Base-by-base conservation (phyloP, 2,329 filamentous ascomycete genomes). In the Aspergillus glaucus region DNA sequence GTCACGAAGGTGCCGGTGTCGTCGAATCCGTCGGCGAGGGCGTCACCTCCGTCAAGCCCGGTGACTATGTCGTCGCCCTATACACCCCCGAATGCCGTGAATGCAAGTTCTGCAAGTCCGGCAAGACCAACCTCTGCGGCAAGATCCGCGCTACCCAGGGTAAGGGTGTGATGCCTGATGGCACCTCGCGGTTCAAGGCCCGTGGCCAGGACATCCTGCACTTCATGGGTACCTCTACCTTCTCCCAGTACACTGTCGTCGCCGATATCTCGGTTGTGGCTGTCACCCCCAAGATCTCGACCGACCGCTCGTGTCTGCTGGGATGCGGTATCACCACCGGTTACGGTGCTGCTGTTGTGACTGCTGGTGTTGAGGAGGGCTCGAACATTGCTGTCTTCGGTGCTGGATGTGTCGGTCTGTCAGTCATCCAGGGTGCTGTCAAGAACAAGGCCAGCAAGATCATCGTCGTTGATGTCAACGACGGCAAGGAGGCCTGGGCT, bases 41-140 rank as follows among this genome's bases (percentile, higher is more conserved):
- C 53, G 92, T 97, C 63, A 95, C 89, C 63, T 90, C 85, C 62
- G 92, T 96, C 62, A 95, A 96, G 80, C 81, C 84, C 45, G 92
- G 92, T 58, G 92, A 97, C 77, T 85, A 94, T 67, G 92, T 96
- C 54, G 78, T 93, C 60, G 87, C 88, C 62, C 86, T 94, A 54
- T 94, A 94, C 79, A 97, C 91, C 43, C 93, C 93, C 57, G 92
- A 97, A 77, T 97, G 93, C 78, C 79, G 82, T 60, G 92, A 97
- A 73, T 98, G 93, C 84, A 97, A 97, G 79, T 97, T 97, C 81
- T 98, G 93, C 86, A 93, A 89, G 74, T 97, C 92, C 39, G 93
- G 92, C 76, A 98, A 98, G 85, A 97, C 92, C 64, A 95, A 97
- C 76, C 86, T 97, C 50, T 97, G 92, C 76, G 93, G 93, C 71